Evolutionary conservation across 2,329 filamentous ascomycete genomes (phyloP).

Genomic region (Pezicula carpinea): DNA sequence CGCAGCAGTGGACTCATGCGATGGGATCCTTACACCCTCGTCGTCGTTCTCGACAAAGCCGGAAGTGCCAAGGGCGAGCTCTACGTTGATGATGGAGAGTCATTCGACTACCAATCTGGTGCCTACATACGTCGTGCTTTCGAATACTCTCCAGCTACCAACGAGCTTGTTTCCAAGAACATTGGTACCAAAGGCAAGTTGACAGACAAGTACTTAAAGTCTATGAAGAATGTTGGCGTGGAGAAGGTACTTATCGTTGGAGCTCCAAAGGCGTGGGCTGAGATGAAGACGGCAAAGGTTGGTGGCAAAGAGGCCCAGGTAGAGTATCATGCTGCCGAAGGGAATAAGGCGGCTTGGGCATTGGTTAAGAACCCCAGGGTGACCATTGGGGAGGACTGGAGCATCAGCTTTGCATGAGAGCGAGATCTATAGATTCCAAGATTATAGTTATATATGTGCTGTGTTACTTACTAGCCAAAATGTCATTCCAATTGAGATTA

Average conservation of each 20-base stretch:
- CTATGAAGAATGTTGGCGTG: conserved; percentile 71
- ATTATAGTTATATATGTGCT: not conserved
- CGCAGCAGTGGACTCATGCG: conserved; percentile 85
- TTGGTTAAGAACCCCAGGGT: conserved; percentile 60
- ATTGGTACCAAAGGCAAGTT: conserved; percentile 53
- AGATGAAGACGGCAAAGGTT: conserved; percentile 54
- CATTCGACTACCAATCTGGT: conserved; percentile 79
- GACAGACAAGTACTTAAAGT: conserved; percentile 70
- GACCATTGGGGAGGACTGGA: conserved; percentile 60
- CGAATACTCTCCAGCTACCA: conserved; percentile 48
- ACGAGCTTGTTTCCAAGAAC: conserved; percentile 65
- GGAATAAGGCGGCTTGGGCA: conserved; percentile 55
- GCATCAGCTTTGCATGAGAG: conserved; percentile 23
- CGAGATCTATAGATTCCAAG: conserved; percentile 5
- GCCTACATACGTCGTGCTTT: conserved; percentile 87
- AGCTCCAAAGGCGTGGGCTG: conserved; percentile 67
- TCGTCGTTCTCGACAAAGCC: conserved; percentile 65
- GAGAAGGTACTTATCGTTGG: conserved; percentile 84
- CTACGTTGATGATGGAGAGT: conserved; percentile 91
- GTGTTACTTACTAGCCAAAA: not conserved
- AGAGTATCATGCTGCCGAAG: conserved; percentile 49
- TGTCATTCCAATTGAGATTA: not conserved
- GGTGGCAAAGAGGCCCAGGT: conserved; percentile 54
- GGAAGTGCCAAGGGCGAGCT: conserved; percentile 75
- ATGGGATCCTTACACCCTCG: conserved; percentile 90